Evolutionary conservation across 768 basidiomycete genomes (phyloP).

Genomic region (Pleurotus platypus): DNA sequence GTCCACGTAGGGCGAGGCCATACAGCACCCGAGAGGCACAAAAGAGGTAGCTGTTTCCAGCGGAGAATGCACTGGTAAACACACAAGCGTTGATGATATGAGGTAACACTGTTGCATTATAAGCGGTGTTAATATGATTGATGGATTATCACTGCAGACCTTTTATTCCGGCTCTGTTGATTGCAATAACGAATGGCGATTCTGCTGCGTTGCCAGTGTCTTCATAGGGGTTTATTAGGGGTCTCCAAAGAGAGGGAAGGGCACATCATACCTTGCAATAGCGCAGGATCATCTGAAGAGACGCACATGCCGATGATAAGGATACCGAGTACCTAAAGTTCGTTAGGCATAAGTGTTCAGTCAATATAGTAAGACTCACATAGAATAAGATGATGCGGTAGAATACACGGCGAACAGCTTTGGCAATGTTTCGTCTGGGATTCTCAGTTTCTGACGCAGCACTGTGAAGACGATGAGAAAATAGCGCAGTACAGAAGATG

Average conservation of each 20-base stretch:
- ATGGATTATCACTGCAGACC: constrained; percentile 23
- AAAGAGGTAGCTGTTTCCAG: constrained; percentile 66
- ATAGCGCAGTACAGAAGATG: neutral
- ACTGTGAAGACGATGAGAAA: constrained; percentile 25
- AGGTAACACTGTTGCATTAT: constrained; percentile 40
- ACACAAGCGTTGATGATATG: constrained; percentile 72
- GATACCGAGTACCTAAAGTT: constrained; percentile 58
- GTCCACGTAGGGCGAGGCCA: constrained; percentile 49
- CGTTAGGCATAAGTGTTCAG: too few relatives aligned
- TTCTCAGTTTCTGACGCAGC: constrained; percentile 76
- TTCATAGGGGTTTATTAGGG: constrained; percentile 8
- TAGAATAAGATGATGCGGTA: constrained; percentile 82
- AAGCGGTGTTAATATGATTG: neutral
- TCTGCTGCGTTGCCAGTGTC: constrained; percentile 62
- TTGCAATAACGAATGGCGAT: constrained; percentile 85
- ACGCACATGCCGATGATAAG: constrained; percentile 80
- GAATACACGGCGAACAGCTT: constrained; percentile 74
- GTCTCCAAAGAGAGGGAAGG: neutral
- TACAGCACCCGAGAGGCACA: constrained; percentile 49
- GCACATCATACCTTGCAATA: constrained; percentile 34
- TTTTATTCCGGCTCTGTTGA: constrained; percentile 67
- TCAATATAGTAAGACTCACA: constrained; percentile 26
- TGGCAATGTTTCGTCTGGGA: constrained; percentile 76
- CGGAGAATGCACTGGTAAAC: constrained; percentile 71
- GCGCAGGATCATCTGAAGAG: constrained; percentile 53